Evolutionary conservation across 164 flowering plant species (phyloP), one percentile per base, ranked within the genome.

Genomic region (Vitis rotundifolia): DNA sequence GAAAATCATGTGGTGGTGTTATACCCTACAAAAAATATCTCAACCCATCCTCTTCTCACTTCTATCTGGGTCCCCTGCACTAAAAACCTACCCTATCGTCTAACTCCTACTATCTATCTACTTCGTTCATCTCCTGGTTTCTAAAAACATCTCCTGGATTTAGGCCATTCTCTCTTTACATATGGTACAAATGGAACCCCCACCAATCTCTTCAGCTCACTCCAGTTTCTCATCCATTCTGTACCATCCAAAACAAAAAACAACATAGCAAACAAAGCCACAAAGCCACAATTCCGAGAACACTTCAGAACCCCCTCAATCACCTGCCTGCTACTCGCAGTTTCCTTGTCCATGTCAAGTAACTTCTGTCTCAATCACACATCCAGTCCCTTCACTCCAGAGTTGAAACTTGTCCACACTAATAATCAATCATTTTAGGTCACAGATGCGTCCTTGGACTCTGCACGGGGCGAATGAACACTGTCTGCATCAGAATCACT

Each of bases 401-500:
- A n/a, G 14, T 5, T 5, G 8, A 53, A 53, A 14, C 15, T 13
- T 14, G n/a, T 14, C 56, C 2, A 5, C n/a, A 2, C n/a, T 13
- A 6, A 13, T 13, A 6, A 13, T 53, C 56, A 13, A 53, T n/a
- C 14, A 14, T 44, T 31, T 49, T 31, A 63, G 26, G 67, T 19
- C 67, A 13, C 69, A 53, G 69, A 49, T 14, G 68, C 49, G 11
- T 54, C 60, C 16, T 66, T 66, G 13, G 54, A 66, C 29, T 66
- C 60, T 10, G 26, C 50, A 28, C 29, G 37, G 2, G 69, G 59
- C 37, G 92, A 86, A 47, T 77, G 89, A 0, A 82, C 91, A 67
- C 83, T 90, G 61, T 93, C 94, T 3, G 77, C 86, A 74, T 88
- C 92, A 0, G 92, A 83, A 60, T 88, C 91, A 59, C 95, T 90